Evolutionary conservation across 1,139 yeast genomes (phyloP).

Genomic region (Saccharomyces hybrid): DNA sequence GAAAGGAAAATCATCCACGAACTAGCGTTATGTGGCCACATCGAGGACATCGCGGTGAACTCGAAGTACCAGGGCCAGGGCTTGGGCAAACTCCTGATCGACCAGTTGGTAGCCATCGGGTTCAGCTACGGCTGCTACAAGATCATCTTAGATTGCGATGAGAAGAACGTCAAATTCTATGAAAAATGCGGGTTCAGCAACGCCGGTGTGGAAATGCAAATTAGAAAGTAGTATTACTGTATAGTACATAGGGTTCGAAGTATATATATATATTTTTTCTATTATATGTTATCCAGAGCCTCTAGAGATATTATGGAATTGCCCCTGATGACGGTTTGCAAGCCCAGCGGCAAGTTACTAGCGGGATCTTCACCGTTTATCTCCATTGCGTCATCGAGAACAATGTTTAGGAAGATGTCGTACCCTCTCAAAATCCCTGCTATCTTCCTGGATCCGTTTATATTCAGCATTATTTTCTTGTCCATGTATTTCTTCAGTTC

Average conservation of each 20-base stretch:
- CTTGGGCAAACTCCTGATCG: conserved; percentile 64
- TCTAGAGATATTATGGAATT: conserved; percentile 54
- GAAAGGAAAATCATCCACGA: conserved; percentile 66
- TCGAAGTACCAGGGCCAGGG: conserved; percentile 72
- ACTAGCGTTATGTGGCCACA: conserved; percentile 85
- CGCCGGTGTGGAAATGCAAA: conserved; percentile 71
- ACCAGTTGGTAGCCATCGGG: conserved; percentile 55
- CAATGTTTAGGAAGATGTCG: conserved; percentile 68
- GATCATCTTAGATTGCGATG: conserved; percentile 82
- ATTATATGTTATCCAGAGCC: conserved; percentile 30
- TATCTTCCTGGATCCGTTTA: conserved; percentile 68
- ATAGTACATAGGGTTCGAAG: not conserved
- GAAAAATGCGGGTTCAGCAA: conserved; percentile 69
- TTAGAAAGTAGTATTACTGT: conserved; percentile 15
- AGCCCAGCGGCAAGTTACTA: conserved; percentile 35
- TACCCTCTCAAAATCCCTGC: conserved; percentile 71
- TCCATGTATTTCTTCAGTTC: conserved; percentile 66
- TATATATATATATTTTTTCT: not conserved
- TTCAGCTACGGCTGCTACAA: conserved; percentile 65
- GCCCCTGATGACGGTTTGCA: conserved; percentile 47
- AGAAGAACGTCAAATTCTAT: conserved; percentile 73
- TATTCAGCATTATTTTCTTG: conserved; percentile 58
- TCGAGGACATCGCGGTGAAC: conserved; percentile 88
- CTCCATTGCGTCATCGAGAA: conserved; percentile 67
- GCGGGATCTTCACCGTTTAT: conserved; percentile 39